A percentile compares a stretch with the other conserved stretches of the same genome.
These are phyloP conservation scores for Crithidia bombi DNA, from an alignment of 208 protist genomes.

Conservation along the genomic window DNA sequence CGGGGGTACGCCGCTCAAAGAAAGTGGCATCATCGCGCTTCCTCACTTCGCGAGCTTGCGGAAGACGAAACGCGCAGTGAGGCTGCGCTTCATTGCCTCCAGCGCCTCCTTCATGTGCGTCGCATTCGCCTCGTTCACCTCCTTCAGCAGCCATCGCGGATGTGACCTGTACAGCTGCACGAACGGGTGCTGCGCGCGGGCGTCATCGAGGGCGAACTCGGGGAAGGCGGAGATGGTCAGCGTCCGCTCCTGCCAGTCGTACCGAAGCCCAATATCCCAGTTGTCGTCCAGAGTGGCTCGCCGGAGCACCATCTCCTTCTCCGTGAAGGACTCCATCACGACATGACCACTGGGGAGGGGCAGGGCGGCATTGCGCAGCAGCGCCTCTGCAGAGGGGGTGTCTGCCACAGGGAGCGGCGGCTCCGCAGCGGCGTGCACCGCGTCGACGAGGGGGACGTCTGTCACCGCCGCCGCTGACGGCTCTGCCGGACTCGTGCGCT, in stretches of 20 bases:
- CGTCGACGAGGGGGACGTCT: slow-evolving; percentile 38
- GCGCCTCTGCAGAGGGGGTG: slow-evolving; percentile 12
- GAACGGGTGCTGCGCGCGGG: slow-evolving; percentile 53
- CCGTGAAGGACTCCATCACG: slow-evolving; percentile 66
- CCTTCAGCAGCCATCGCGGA: slow-evolving; percentile 65
- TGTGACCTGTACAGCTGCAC: slow-evolving; percentile 52
- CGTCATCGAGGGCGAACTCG: slow-evolving; percentile 32
- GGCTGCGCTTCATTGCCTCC: slow-evolving; percentile 63
- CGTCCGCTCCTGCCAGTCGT: slow-evolving; percentile 74
- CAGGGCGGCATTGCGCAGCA: slow-evolving; percentile 38
- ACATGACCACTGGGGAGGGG: slow-evolving; percentile 54
- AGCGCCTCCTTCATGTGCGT: slow-evolving; percentile 68
- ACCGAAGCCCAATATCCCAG: slow-evolving; percentile 77
- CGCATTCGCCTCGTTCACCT: slow-evolving; percentile 73
- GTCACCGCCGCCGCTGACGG: slow-evolving; percentile 10
- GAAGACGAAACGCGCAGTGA: slow-evolving; percentile 70
- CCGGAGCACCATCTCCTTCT: slow-evolving; percentile 62
- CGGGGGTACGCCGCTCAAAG: no score
- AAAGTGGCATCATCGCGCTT: background rate
- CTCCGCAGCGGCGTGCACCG: slow-evolving; percentile 25
- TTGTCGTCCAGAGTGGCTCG: slow-evolving; percentile 55
- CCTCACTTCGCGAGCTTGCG: slow-evolving; percentile 12
- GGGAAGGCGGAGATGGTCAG: slow-evolving; percentile 66
- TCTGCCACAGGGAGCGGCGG: slow-evolving; percentile 18
- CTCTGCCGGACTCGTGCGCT: background rate